phyloP scores from a whole-genome alignment of 352 stramenopile species.

The Globisporangium spiculum region DNA sequence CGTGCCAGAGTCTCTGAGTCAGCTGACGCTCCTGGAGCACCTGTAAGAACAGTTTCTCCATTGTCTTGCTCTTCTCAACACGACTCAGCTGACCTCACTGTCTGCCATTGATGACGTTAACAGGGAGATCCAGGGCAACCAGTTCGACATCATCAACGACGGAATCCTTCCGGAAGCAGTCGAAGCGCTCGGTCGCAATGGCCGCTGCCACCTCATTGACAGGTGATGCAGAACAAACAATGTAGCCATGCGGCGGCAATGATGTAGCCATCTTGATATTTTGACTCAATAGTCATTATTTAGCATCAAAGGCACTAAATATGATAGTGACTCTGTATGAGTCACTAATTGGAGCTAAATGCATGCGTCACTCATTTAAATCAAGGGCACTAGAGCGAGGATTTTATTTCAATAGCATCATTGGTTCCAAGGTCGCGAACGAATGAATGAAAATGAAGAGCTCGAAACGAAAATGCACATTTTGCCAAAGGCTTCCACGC shows the following conservation, averaged over 20 bases:
- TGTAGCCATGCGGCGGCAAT: conserved; percentile 7
- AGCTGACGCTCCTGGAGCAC: conserved; percentile 47
- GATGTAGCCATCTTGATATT: conserved; percentile 10
- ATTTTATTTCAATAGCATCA: background rate
- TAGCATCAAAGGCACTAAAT: conserved; percentile 4
- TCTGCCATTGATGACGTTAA: conserved; percentile 1
- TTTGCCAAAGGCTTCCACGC: background rate
- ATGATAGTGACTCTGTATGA: background rate
- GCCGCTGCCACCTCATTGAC: conserved; percentile 32
- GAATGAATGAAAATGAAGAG: conserved; percentile 4
- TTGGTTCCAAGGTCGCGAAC: background rate
- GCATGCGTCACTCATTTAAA: background rate
- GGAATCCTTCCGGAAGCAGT: conserved; percentile 39
- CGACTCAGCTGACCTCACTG: background rate
- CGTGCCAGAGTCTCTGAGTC: conserved; percentile 38
- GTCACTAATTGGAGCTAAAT: no score
- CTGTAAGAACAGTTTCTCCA: conserved; percentile 33
- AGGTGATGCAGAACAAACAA: background rate
- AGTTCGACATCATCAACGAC: conserved; percentile 34
- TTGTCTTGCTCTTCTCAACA: background rate
- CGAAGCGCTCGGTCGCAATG: conserved; percentile 39
- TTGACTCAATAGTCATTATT: background rate
- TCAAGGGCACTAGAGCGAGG: background rate
- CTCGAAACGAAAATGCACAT: background rate
- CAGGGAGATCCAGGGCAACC: conserved; percentile 55